Percentiles rank a stretch among this genome's conserved stretches.
Conservation (phyloP, 805 yeast genomes). For the Metschnikowia santaceciliae region DNA sequence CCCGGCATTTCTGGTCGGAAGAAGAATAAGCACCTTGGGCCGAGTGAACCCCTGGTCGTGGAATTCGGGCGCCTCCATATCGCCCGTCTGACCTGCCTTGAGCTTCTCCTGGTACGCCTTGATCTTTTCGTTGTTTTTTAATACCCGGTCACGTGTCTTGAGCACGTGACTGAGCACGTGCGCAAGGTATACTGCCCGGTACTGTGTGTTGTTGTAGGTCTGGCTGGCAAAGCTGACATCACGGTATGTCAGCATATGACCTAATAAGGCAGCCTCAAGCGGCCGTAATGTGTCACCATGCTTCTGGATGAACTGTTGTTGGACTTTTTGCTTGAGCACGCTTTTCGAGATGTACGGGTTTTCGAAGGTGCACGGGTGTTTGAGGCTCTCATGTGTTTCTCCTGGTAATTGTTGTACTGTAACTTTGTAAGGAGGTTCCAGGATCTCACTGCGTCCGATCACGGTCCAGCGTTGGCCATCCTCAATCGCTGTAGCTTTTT, state of each 20-base stretch:
- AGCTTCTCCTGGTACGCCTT: constrained; percentile 39
- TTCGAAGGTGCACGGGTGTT: not conserved
- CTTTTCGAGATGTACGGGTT: constrained; percentile 9
- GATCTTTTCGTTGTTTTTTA: constrained; percentile 68
- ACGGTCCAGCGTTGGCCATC: constrained; percentile 28
- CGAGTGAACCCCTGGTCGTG: constrained; percentile 95
- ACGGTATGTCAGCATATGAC: constrained; percentile 67
- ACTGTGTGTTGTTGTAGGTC: constrained; percentile 45
- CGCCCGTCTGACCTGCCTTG: constrained; percentile 32
- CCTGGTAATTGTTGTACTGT: constrained; percentile 32
- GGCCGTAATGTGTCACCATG: constrained; percentile 16
- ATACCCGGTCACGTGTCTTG: constrained; percentile 81
- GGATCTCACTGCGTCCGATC: constrained; percentile 15
- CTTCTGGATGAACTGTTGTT: constrained; percentile 18
- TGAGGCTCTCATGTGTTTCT: constrained; percentile 12
- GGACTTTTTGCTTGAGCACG: constrained; percentile 27
- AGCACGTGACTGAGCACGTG: constrained; percentile 80
- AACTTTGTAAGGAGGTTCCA: constrained; percentile 24
- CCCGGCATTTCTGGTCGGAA: constrained; percentile 82
- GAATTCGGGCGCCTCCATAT: constrained; percentile 50
- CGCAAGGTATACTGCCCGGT: constrained; percentile 60
- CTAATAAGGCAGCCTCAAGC: constrained; percentile 51
- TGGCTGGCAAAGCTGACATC: constrained; percentile 64
- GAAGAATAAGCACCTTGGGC: constrained; percentile 76
- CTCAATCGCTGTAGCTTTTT: constrained; percentile 20